Conservation (phyloP, 306 rosid species). For the Pyrus communis region DNA sequence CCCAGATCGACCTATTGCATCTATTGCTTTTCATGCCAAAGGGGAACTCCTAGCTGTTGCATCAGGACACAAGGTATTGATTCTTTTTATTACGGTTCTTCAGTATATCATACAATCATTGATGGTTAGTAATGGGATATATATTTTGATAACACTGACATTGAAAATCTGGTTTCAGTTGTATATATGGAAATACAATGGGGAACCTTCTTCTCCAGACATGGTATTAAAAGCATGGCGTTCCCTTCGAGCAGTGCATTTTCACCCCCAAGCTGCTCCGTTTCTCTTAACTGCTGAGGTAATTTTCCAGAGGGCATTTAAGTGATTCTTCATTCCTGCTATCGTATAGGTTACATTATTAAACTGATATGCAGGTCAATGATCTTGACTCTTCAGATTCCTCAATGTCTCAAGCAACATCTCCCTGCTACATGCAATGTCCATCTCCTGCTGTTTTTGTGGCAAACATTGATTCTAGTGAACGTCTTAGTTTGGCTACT, state of each 20-base stretch:
- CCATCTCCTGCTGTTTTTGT: conserved; percentile 87
- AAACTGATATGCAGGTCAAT: conserved; percentile 74
- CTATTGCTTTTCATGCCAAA: conserved; percentile 88
- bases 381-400: conserved; percentile 93
- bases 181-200: conserved; percentile 79
- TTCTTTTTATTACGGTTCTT: background rate
- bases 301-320: conserved; percentile 14
- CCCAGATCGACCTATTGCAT: conserved; percentile 89
- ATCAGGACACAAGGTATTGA: conserved; percentile 86
- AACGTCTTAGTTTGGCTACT: conserved; percentile 39
- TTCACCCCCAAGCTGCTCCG: conserved; percentile 89
- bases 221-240: conserved; percentile 75
- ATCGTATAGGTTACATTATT: conserved; percentile 22
- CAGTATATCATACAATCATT: background rate
- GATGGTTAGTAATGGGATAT: conserved; percentile 4
- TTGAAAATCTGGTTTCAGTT: conserved; percentile 42
- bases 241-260: conserved; percentile 91
- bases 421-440: conserved; percentile 71
- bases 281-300: conserved; percentile 96
- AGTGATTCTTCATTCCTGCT: conserved; percentile 9
- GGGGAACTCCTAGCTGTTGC: conserved; percentile 94
- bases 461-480: conserved; percentile 57
- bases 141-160: conserved; percentile 1
- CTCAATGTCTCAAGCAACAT: conserved; percentile 72
- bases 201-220: conserved; percentile 60